Conservation (phyloP, 2,329 filamentous ascomycete genomes). For the Trichoderma simmonsii region DNA sequence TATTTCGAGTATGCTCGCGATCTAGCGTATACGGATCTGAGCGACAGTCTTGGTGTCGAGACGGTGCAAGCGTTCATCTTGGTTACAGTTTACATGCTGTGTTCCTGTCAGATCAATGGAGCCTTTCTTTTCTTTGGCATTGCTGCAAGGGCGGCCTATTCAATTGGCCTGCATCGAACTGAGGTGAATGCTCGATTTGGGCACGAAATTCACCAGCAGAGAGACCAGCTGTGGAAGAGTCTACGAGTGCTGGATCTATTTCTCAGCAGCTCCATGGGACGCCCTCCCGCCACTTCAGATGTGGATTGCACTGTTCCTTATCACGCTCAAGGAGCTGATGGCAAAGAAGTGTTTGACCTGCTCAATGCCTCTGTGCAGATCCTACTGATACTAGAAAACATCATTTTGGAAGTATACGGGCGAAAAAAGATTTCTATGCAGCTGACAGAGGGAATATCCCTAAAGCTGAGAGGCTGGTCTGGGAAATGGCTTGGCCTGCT, state of each 20-base stretch:
- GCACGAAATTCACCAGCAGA: conserved; percentile 38
- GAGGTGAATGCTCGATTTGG: conserved; percentile 54
- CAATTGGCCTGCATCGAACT: conserved; percentile 51
- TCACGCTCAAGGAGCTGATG: conserved; percentile 33
- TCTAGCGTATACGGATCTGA: conserved; percentile 43
- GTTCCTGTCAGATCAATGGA: conserved; percentile 53
- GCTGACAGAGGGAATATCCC: conserved; percentile 52
- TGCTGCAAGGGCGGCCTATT: conserved; percentile 50
- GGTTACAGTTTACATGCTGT: conserved; percentile 53
- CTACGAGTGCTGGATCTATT: conserved; percentile 51
- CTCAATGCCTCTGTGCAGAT: conserved; percentile 53
- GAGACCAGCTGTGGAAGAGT: conserved; percentile 54
- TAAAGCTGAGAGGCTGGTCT: conserved; percentile 52
- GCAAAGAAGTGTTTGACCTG: conserved; percentile 42
- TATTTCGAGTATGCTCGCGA: conserved; percentile 51
- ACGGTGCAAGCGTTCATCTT: conserved; percentile 51
- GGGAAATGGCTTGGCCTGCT: conserved; percentile 46
- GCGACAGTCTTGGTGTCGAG: conserved; percentile 45
- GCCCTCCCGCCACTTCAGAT: conserved; percentile 52
- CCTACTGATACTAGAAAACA: conserved; percentile 47
- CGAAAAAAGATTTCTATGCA: conserved; percentile 51
- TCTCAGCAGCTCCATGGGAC: conserved; percentile 52
- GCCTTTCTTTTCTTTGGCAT: conserved; percentile 55
- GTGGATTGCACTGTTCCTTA: conserved; percentile 54
- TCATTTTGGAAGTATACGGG: conserved; percentile 53